Conservation (phyloP, 2,329 filamentous ascomycete genomes). For the Exophiala bonariae region DNA sequence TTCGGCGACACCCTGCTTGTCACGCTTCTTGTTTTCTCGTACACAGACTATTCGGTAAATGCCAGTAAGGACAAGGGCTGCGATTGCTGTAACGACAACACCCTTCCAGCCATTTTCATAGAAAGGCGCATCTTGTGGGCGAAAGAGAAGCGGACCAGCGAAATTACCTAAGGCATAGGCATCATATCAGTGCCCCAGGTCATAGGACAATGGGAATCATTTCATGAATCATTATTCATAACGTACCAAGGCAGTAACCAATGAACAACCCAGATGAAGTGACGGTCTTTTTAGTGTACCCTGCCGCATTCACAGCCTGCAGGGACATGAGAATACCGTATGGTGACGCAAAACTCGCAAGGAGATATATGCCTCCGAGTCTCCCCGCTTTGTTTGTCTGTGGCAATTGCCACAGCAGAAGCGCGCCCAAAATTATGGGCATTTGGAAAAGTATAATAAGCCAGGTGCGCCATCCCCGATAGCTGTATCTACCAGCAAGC, state of each 20-base stretch:
- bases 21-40: slow-evolving; percentile 27
- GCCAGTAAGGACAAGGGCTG: slow-evolving; percentile 29
- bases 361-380: slow-evolving; percentile 51
- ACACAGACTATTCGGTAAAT: slow-evolving; percentile 19
- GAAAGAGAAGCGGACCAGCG: slow-evolving; percentile 36
- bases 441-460: slow-evolving; percentile 42
- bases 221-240: slow-evolving; percentile 28
- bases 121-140: slow-evolving; percentile 33
- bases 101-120: slow-evolving; percentile 34
- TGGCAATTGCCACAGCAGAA: slow-evolving; percentile 49
- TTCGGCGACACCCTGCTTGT: slow-evolving; percentile 35
- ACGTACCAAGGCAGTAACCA: slow-evolving; percentile 40
- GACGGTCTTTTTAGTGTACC: slow-evolving; percentile 28
- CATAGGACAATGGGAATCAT: too few species aligned
- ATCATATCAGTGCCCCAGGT: slow-evolving; percentile 34
- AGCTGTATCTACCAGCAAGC: slow-evolving; percentile 38
- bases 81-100: slow-evolving; percentile 20
- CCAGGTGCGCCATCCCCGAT: slow-evolving; percentile 36
- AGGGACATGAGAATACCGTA: slow-evolving; percentile 55
- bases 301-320: slow-evolving; percentile 38
- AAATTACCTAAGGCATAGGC: slow-evolving; percentile 30
- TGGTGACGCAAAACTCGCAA: slow-evolving; percentile 45
- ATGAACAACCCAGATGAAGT: slow-evolving; percentile 25
- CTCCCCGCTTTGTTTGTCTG: slow-evolving; percentile 41
- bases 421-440: slow-evolving; percentile 43